Evolutionary conservation across 495 filamentous ascomycete species (phyloP), one percentile per base, ranked within the genome.

Genomic region (Neurospora hispaniola): DNA sequence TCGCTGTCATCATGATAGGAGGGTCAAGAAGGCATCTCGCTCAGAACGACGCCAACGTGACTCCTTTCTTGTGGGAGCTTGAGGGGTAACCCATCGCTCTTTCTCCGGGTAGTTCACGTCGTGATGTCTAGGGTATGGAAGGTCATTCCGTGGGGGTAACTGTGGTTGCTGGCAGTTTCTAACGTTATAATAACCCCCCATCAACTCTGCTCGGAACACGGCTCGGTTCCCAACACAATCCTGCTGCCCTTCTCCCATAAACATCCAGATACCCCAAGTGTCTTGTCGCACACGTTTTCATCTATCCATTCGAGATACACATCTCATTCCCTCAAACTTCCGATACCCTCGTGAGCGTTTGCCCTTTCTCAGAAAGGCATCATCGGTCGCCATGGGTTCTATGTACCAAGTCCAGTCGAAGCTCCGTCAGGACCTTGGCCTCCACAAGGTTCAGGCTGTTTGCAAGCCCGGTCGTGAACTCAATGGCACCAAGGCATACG

Each of bases 401-500:
- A 74, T 82, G 70, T 81, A 78, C 44, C 70, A 79, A 5, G 72
- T 71, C 46, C 84, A 84, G 70, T 46, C 74, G 31, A 76, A 81
- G 31, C 71, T 84, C 54, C 80, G 79, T 71, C 62, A 77, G 11
- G 78, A 81, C 8, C 77, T 76, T n/a, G 78, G 80, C 46, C 81
- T 89, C n/a, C 76, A 81, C 44, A 87, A 86, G 79, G 73, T 91
- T 75, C 80, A 85, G 59, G 80, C 79, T 38, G 78, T 83, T 35
- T 82, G 81, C 71, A 94, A 94, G 82, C 79, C 82, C 23, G 88
- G 88, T 72, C 93, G 92, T 80, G 77, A 89, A 75, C 85, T 81
- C 73, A 87, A 88, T 72, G 92, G 92, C 38, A 86, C 85, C 72
- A 93, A 93, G 83, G 91, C 90, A 42, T 94, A 94, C 78, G 89